Percentiles rank a stretch among this genome's conserved stretches.
phyloP scores from a whole-genome alignment of 139 green algal species.

The Nannochloris sp. region DNA sequence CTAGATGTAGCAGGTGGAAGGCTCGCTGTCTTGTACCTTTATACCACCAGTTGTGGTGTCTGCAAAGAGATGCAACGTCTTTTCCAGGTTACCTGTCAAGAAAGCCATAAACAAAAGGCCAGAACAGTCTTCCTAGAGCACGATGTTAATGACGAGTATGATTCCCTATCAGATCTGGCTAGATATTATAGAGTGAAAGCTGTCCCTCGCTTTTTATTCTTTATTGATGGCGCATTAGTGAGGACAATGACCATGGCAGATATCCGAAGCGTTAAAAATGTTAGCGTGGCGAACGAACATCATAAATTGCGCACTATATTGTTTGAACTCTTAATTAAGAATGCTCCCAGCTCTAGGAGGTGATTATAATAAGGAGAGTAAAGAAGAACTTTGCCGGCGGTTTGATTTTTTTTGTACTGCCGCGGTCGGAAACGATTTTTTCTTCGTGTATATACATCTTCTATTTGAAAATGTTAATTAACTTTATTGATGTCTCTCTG shows the following conservation, averaged over 20 bases:
- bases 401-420: no score
- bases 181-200: slow-evolving; percentile 14
- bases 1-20: slow-evolving; percentile 8
- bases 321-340: background rate
- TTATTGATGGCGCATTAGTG: slow-evolving; percentile 26
- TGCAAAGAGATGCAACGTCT: slow-evolving; percentile 10
- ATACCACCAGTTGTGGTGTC: slow-evolving; percentile 20
- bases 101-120: slow-evolving; percentile 5
- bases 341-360: background rate
- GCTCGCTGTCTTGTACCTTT: slow-evolving; percentile 22
- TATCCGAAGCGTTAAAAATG: background rate
- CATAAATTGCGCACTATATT: slow-evolving; percentile 6
- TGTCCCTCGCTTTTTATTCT: slow-evolving; percentile 32
- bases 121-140: slow-evolving; percentile 25
- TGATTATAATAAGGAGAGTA: no score
- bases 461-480: no score
- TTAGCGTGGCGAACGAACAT: background rate
- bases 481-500: no score
- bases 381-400: no score
- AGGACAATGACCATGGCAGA: background rate
- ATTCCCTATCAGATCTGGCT: slow-evolving; percentile 18
- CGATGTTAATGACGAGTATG: slow-evolving; percentile 29
- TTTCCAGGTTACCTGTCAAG: slow-evolving; percentile 2
- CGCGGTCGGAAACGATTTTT: no score
- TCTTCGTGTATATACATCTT: no score